A percentile compares a stretch with the other conserved stretches of the same genome.
Evolutionary conservation across 192 early-diverging fungal species (phyloP).

Genomic region (Backusella mclennaniae): DNA sequence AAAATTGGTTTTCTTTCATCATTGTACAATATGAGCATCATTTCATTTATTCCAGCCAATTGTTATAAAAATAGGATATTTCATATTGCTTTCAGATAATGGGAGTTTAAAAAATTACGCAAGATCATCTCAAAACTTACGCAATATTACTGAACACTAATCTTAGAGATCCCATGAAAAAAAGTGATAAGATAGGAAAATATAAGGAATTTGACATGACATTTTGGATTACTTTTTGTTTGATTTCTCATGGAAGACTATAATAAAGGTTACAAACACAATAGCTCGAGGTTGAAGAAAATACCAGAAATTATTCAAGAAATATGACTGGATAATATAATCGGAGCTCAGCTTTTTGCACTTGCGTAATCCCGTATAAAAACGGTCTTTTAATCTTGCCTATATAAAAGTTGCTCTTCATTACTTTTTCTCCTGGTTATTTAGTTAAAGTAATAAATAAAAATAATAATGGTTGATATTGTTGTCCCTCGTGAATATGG

Average conservation of each 20-base stretch:
- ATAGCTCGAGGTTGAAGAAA: not conserved
- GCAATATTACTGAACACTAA: not conserved
- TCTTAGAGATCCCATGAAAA: not conserved
- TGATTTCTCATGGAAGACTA: too few species aligned
- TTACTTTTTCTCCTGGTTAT: not conserved
- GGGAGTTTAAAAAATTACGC: not conserved
- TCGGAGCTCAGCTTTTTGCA: not conserved
- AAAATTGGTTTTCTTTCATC: not conserved
- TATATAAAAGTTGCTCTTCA: not conserved
- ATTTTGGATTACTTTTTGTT: not conserved
- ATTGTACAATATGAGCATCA: not conserved
- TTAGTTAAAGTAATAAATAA: not conserved
- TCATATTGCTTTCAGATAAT: not conserved
- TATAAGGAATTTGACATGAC: not conserved
- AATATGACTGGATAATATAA: not conserved
- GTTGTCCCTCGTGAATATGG: conserved; percentile 52
- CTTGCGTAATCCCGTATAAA: not conserved
- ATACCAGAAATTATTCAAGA: not conserved
- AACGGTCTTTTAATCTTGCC: not conserved
- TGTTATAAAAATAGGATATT: not conserved
- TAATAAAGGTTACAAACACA: not conserved
- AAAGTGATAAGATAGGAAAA: not conserved
- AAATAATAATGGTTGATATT: conserved; percentile 36
- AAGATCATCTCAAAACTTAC: not conserved
- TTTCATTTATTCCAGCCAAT: not conserved